Evolutionary conservation across 768 basidiomycete species (phyloP).

Genomic region (Leccinum subtestaceum): DNA sequence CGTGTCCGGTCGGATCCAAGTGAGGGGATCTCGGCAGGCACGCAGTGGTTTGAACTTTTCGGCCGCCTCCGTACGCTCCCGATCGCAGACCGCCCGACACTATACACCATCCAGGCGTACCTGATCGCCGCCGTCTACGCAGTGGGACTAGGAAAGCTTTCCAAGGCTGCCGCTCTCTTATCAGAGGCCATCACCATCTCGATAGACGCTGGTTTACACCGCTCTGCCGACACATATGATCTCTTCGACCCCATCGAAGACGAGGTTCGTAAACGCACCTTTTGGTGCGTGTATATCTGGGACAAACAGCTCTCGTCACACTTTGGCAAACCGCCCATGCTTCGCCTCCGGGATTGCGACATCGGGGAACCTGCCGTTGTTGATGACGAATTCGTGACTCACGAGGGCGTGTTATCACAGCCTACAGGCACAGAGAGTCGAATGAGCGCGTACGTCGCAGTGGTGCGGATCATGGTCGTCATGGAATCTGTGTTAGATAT

Average conservation of each 20-base stretch:
- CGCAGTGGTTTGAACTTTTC: slow-evolving; percentile 90
- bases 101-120: slow-evolving; percentile 90
- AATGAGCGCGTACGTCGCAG: slow-evolving; percentile 76
- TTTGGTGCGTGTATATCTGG: slow-evolving; percentile 97
- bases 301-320: slow-evolving; percentile 90
- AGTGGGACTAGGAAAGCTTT: slow-evolving; percentile 85
- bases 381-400: slow-evolving; percentile 87
- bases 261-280: slow-evolving; percentile 90
- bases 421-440: slow-evolving; percentile 71
- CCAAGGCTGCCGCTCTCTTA: slow-evolving; percentile 80
- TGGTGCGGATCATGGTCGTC: slow-evolving; percentile 79
- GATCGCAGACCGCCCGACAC: slow-evolving; percentile 81
- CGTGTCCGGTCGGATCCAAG: slow-evolving; percentile 79
- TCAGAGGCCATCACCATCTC: slow-evolving; percentile 86
- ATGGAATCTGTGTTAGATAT: slow-evolving; percentile 86
- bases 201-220: slow-evolving; percentile 86
- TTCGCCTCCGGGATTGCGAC: slow-evolving; percentile 87
- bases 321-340: slow-evolving; percentile 86
- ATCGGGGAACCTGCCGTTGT: slow-evolving; percentile 82
- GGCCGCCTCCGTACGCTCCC: slow-evolving; percentile 84
- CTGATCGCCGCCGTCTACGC: slow-evolving; percentile 92
- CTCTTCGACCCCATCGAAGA: slow-evolving; percentile 88
- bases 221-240: slow-evolving; percentile 81
- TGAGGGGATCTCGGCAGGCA: slow-evolving; percentile 86
- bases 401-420: slow-evolving; percentile 62